Percentiles rank a stretch among this genome's conserved stretches.
phyloP scores from a whole-genome alignment of 257 asterid species.

The Solanum rostratum region DNA sequence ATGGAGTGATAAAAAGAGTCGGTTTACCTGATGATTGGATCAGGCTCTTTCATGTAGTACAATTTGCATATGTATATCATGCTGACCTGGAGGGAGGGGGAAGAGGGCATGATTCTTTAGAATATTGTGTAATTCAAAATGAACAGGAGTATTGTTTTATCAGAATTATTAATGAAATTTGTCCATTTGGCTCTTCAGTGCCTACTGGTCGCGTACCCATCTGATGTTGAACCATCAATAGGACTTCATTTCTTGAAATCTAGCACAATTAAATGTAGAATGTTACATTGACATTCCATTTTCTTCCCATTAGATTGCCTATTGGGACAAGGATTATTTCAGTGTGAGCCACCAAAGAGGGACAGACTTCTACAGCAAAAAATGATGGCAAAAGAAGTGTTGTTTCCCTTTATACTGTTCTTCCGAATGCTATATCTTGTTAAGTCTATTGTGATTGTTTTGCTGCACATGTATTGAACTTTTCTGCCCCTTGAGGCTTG shows the following conservation, averaged over 20 bases:
- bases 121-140: neutral
- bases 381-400: neutral
- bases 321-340: neutral
- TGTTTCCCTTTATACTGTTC: neutral
- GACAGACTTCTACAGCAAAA: neutral
- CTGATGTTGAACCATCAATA: neutral
- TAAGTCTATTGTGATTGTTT: neutral
- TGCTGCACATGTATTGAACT: neutral
- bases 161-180: neutral
- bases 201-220: neutral
- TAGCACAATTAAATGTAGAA: neutral
- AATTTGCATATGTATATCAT: neutral
- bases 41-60: neutral
- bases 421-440: neutral
- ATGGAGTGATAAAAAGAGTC: conserved; percentile 44
- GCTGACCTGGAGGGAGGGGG: conserved; percentile 24
- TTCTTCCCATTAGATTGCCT: neutral
- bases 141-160: neutral
- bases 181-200: neutral
- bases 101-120: conserved; percentile 4
- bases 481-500: neutral
- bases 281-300: neutral
- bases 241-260: neutral
- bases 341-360: neutral
- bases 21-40: conserved; percentile 43